Percentiles rank a stretch among this genome's conserved stretches.
These are phyloP conservation scores for Claviceps lovelessii DNA, from an alignment of 2,329 filamentous ascomycete genomes.

Conservation along the genomic window DNA sequence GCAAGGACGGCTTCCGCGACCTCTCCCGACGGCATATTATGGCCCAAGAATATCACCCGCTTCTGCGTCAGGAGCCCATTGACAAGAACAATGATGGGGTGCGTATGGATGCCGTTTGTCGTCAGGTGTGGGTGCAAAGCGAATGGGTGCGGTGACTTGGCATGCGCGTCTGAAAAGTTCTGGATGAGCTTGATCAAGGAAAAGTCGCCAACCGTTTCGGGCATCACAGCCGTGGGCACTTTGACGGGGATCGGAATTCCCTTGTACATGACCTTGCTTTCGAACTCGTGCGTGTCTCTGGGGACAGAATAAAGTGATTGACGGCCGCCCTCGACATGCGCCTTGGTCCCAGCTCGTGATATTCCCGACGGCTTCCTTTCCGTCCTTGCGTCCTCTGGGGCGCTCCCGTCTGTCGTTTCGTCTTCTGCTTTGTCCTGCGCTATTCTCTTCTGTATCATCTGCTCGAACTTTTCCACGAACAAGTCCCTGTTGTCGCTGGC, in stretches of 20 bases:
- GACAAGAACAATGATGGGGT: slow-evolving; percentile 86
- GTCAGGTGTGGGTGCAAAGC: slow-evolving; percentile 81
- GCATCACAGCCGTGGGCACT: slow-evolving; percentile 81
- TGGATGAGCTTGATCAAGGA: slow-evolving; percentile 95
- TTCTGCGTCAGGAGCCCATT: slow-evolving; percentile 95
- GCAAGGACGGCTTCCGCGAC: slow-evolving; percentile 96
- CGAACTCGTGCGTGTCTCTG: slow-evolving; percentile 93
- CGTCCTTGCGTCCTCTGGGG: slow-evolving; percentile 30
- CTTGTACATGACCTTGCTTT: slow-evolving; percentile 90
- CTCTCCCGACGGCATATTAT: slow-evolving; percentile 88
- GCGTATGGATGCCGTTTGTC: slow-evolving; percentile 75
- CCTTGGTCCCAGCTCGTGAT: slow-evolving; percentile 47
- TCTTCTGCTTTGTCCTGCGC: slow-evolving; percentile 45
- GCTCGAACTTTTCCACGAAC: slow-evolving; percentile 94
- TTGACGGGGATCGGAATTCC: slow-evolving; percentile 95
- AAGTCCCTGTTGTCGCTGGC: slow-evolving; percentile 89
- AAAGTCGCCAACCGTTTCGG: slow-evolving; percentile 94
- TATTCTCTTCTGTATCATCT: slow-evolving; percentile 76
- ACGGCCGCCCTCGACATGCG: slow-evolving; percentile 39
- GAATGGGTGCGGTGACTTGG: slow-evolving; percentile 74
- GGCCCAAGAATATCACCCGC: slow-evolving; percentile 85
- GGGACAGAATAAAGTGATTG: slow-evolving; percentile 60
- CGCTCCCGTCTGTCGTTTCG: slow-evolving; percentile 20
- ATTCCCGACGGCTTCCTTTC: slow-evolving; percentile 34
- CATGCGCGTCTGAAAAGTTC: slow-evolving; percentile 73